These are phyloP conservation scores for Hymenoscyphus albidus DNA, from an alignment of 2,329 filamentous ascomycete species.

Conservation along the genomic window DNA sequence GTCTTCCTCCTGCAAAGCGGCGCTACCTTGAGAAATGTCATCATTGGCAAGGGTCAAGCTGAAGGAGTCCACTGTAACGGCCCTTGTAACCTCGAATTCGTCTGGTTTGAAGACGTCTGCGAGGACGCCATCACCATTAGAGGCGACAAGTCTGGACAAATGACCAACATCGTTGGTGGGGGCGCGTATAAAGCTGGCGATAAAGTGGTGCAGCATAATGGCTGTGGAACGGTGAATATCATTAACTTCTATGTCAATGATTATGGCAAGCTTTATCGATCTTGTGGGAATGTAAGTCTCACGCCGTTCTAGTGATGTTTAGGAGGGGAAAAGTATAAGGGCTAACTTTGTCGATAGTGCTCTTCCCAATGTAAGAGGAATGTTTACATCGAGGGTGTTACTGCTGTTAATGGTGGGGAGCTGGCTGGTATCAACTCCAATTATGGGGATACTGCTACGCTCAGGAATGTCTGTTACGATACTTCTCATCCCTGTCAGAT, in stretches of 20 bases:
- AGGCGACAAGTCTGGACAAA: not conserved
- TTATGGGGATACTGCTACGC: not conserved
- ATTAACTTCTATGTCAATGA: not conserved
- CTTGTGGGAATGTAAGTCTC: not conserved
- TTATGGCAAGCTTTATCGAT: not conserved
- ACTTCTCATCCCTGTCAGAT: not conserved
- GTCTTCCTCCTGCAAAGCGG: not conserved
- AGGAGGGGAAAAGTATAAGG: no score
- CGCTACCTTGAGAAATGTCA: not conserved
- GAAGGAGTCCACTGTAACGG: not conserved
- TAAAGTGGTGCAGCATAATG: not conserved
- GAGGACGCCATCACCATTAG: not conserved
- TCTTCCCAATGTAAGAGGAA: not conserved
- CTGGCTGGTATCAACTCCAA: not conserved
- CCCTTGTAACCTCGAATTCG: not conserved
- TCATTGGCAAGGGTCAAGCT: not conserved
- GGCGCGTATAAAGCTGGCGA: not conserved
- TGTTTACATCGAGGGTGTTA: not conserved
- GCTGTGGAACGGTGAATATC: not conserved
- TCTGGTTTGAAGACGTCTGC: not conserved
- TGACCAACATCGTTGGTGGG: not conserved
- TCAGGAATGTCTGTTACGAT: slow-evolving; percentile 2
- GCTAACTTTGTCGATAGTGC: no score
- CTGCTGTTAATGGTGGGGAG: not conserved
- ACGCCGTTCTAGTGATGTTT: no score